Conservation (phyloP, 345 rosid species). For the Isatis tinctoria region DNA sequence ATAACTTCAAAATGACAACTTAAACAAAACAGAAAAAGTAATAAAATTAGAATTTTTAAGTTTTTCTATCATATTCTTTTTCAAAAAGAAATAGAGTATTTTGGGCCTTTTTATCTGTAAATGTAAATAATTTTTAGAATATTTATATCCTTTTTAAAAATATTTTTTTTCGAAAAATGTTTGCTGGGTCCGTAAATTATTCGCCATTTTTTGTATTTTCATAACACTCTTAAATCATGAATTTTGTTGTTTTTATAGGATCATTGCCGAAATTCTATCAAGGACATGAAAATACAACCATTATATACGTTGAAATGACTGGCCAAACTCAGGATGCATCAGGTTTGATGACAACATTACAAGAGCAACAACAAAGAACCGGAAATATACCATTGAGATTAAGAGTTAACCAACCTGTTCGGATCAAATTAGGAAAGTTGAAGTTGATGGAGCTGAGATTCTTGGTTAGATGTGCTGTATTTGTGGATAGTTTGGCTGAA, state of each 20-base stretch:
- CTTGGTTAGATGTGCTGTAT: constrained; percentile 49
- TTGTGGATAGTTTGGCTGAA: constrained; percentile 45
- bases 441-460: constrained; percentile 63
- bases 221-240: not conserved
- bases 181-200: no score
- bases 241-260: constrained; percentile 21
- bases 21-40: no score
- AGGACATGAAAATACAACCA: constrained; percentile 76
- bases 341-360: constrained; percentile 23
- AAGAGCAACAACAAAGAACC: constrained; percentile 23
- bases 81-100: no score
- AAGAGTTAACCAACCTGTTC: constrained; percentile 71
- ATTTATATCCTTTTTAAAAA: no score
- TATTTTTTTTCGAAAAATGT: no score
- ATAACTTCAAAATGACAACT: no score
- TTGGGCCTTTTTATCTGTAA: no score
- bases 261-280: constrained; percentile 86
- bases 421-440: constrained; percentile 67
- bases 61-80: no score
- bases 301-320: constrained; percentile 46
- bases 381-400: constrained; percentile 42
- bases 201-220: no score
- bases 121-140: no score
- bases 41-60: no score
- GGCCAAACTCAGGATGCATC: constrained; percentile 57